phyloP scores from a whole-genome alignment of 2,329 filamentous ascomycete species.

The Lasiodiplodia sp. region DNA sequence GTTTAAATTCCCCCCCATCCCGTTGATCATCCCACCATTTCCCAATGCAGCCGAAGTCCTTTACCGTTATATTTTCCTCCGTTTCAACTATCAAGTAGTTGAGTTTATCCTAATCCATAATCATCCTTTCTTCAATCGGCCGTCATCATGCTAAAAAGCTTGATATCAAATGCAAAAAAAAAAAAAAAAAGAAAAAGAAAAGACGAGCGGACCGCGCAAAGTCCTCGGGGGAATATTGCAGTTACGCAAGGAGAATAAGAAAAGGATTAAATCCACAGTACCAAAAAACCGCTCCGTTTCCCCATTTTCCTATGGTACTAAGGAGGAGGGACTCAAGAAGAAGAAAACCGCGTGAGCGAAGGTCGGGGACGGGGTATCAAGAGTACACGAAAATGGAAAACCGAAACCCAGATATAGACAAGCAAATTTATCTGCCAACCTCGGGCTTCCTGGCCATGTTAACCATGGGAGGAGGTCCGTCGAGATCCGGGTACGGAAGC shows the following conservation, averaged over 20 bases:
- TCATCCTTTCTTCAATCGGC: neutral
- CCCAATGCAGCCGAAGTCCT: neutral
- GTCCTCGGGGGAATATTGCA: neutral
- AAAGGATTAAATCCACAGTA: neutral
- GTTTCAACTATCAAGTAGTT: neutral
- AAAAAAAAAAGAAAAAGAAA: neutral
- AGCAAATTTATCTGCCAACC: slow-evolving; percentile 51
- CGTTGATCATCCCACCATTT: neutral
- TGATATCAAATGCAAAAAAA: neutral
- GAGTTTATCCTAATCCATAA: neutral
- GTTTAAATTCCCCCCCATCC: neutral
- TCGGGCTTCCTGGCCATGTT: slow-evolving; percentile 88
- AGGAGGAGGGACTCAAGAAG: neutral
- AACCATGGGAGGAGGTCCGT: slow-evolving; percentile 81
- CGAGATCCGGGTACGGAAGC: slow-evolving; percentile 81
- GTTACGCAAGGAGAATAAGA: neutral
- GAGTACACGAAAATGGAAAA: neutral
- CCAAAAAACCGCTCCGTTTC: neutral
- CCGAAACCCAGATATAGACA: neutral
- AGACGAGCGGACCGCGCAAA: neutral
- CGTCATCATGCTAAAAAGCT: neutral
- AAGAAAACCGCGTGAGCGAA: neutral
- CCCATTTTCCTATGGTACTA: neutral
- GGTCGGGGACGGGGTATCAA: neutral
- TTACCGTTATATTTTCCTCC: neutral